These are phyloP conservation scores for Raffaelea deltoideospora DNA, from an alignment of 2,329 filamentous ascomycete species.

Conservation along the genomic window DNA sequence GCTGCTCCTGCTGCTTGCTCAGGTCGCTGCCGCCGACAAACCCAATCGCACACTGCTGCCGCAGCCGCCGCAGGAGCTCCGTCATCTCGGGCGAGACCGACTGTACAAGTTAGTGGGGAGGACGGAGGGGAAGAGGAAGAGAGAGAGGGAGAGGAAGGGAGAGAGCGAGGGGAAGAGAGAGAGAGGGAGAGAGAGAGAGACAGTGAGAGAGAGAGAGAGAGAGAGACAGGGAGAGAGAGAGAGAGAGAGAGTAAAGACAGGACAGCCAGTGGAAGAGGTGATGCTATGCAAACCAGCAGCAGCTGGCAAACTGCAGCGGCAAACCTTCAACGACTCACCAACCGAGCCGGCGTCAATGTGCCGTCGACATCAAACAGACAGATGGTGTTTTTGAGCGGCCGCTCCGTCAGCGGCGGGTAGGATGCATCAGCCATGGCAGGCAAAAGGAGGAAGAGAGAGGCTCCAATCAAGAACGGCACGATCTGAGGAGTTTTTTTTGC, in stretches of 20 bases:
- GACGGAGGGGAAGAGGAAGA: slow-evolving; percentile 1
- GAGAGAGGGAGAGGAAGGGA: not conserved
- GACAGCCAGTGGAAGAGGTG: not conserved
- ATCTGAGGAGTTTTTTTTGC: too few relatives aligned
- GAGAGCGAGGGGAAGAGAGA: not conserved
- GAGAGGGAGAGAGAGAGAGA: slow-evolving; percentile 1
- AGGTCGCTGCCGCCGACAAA: slow-evolving; percentile 90
- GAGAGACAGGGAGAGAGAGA: not conserved
- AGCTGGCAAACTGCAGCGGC: not conserved
- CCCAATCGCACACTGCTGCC: slow-evolving; percentile 77
- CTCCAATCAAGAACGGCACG: not conserved
- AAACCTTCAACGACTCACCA: slow-evolving; percentile 32
- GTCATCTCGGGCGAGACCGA: slow-evolving; percentile 68
- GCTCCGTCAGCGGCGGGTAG: slow-evolving; percentile 65
- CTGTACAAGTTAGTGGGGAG: slow-evolving; percentile 23
- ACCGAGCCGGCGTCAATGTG: slow-evolving; percentile 72
- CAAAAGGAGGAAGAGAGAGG: too few relatives aligned
- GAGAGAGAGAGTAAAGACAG: not conserved
- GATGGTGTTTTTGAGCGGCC: slow-evolving; percentile 84
- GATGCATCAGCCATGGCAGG: slow-evolving; percentile 17
- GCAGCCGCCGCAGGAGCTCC: slow-evolving; percentile 59
- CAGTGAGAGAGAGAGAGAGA: not conserved
- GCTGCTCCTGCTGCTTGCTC: slow-evolving; percentile 88
- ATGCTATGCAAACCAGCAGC: not conserved
- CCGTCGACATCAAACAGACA: slow-evolving; percentile 93